phyloP scores from a whole-genome alignment of 1,139 yeast species.

The Schizosaccharomyces versatilis region DNA sequence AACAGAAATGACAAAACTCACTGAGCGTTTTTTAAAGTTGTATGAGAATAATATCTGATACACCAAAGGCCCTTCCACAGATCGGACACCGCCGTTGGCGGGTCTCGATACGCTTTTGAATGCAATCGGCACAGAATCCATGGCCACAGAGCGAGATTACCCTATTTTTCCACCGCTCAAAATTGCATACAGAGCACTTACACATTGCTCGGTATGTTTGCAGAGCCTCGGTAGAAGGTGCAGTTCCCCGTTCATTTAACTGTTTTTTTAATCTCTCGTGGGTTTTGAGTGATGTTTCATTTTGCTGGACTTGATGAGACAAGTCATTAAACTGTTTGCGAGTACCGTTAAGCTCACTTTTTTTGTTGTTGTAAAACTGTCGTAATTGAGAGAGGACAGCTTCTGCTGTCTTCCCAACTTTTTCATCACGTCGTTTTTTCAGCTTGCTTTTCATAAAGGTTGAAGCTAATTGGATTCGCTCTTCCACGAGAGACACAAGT shows the following conservation, averaged over 20 bases:
- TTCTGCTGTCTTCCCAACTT: not conserved
- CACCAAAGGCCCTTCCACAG: not conserved
- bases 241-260: not conserved
- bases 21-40: not conserved
- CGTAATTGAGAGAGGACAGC: not conserved
- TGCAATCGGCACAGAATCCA: not conserved
- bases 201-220: not conserved
- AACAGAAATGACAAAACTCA: not conserved
- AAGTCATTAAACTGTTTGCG: not conserved
- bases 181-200: constrained; percentile 1
- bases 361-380: not conserved
- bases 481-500: not conserved
- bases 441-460: not conserved
- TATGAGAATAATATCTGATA: not conserved
- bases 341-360: not conserved
- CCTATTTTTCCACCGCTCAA: not conserved
- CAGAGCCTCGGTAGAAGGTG: not conserved
- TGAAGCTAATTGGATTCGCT: not conserved
- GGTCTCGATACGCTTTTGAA: not conserved
- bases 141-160: constrained; percentile 1
- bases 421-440: not conserved
- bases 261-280: not conserved
- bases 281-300: not conserved
- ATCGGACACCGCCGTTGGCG: constrained; percentile 1
- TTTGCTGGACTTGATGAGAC: not conserved